A percentile compares a stretch with the other conserved stretches of the same genome.
phyloP scores from a whole-genome alignment of 345 rosid genomes.

The Ceriops decandra region DNA sequence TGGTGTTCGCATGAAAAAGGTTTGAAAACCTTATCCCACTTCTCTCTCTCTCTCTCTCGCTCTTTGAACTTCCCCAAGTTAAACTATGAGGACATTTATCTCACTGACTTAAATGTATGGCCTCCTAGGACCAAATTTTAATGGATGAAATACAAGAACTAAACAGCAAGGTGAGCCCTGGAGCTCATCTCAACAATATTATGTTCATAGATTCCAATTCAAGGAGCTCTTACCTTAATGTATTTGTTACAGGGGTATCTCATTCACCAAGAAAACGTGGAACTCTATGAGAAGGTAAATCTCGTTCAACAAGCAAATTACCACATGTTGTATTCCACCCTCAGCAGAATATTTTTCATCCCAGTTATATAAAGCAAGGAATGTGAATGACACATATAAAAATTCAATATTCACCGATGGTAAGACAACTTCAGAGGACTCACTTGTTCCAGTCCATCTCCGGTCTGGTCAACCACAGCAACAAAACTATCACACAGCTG shows the following conservation, averaged over 20 bases:
- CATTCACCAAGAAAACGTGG: slow-evolving; percentile 62
- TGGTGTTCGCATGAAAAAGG: slow-evolving; percentile 61
- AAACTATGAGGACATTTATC: slow-evolving; percentile 8
- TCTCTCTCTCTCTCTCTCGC: not conserved
- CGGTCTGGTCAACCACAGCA: slow-evolving; percentile 66
- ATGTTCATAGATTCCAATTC: slow-evolving; percentile 7
- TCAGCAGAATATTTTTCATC: slow-evolving; percentile 18
- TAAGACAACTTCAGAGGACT: slow-evolving; percentile 46
- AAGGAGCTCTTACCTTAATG: slow-evolving; percentile 19
- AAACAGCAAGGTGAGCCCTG: slow-evolving; percentile 45
- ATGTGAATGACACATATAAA: slow-evolving; percentile 34
- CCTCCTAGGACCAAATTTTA: slow-evolving; percentile 52
- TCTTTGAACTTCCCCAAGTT: slow-evolving; percentile 10
- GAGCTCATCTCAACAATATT: slow-evolving; percentile 7
- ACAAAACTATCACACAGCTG: slow-evolving; percentile 38
- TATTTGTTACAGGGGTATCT: slow-evolving; percentile 47
- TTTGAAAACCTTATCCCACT: slow-evolving; percentile 20
- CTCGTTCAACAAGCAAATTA: slow-evolving; percentile 42
- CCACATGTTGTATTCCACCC: slow-evolving; percentile 29
- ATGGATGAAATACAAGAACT: slow-evolving; percentile 61
- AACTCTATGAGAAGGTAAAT: slow-evolving; percentile 68
- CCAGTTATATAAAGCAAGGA: slow-evolving; percentile 49
- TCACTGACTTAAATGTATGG: slow-evolving; percentile 8
- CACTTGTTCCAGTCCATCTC: slow-evolving; percentile 50
- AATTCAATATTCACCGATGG: slow-evolving; percentile 42